Evolutionary conservation across 306 rosid species (phyloP).

Genomic region (Vigna angularis): DNA sequence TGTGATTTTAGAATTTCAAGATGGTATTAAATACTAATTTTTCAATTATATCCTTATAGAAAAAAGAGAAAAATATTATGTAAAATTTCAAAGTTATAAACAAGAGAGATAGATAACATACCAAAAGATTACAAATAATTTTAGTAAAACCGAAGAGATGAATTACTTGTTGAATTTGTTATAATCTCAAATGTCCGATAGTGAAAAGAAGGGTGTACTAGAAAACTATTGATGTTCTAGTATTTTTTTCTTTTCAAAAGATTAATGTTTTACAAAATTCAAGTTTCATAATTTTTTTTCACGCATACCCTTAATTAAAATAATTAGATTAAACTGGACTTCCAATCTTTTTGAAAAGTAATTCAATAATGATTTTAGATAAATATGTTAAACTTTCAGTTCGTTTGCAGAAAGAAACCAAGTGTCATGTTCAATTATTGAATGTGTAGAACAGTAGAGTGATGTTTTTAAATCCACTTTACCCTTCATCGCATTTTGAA

Average conservation of each 20-base stretch:
- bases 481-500: too few species aligned
- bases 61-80: background rate
- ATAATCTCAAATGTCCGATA: background rate
- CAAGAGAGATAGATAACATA: background rate
- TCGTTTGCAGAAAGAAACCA: conserved; percentile 30
- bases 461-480: too few species aligned
- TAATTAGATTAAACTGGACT: too few species aligned
- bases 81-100: background rate
- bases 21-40: background rate
- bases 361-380: background rate
- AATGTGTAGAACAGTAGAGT: conserved; percentile 15
- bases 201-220: background rate
- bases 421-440: conserved; percentile 27
- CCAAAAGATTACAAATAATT: background rate
- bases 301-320: too few species aligned
- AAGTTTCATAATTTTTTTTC: too few species aligned
- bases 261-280: too few species aligned
- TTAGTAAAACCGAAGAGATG: background rate
- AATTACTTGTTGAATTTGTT: background rate
- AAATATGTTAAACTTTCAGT: conserved; percentile 19
- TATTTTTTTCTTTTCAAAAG: too few species aligned
- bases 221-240: background rate
- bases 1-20: background rate
- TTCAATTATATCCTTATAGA: background rate
- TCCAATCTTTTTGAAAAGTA: background rate